These are phyloP conservation scores for Sugiyamaella lignohabitans DNA, from an alignment of 805 yeast species.

Conservation along the genomic window DNA sequence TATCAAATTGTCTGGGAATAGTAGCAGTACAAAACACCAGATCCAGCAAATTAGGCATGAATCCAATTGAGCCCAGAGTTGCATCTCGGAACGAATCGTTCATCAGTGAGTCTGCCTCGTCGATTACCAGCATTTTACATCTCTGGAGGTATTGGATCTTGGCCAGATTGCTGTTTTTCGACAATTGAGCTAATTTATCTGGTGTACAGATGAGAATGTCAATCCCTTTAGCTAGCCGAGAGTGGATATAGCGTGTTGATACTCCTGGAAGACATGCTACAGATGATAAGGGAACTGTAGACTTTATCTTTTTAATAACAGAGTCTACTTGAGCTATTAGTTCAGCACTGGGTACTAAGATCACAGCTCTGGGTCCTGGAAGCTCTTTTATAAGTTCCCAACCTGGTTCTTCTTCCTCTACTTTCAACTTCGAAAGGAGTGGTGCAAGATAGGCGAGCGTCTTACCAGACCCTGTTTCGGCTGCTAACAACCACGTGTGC, in stretches of 20 bases:
- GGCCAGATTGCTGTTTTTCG: conserved; percentile 27
- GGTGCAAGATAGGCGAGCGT: conserved; percentile 89
- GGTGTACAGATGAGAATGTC: conserved; percentile 88
- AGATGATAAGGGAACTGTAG: background rate
- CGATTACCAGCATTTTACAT: conserved; percentile 64
- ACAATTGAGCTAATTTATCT: conserved; percentile 47
- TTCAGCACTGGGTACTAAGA: conserved; percentile 88
- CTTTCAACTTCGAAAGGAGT: conserved; percentile 58
- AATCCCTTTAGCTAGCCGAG: conserved; percentile 37
- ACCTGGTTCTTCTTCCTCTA: conserved; percentile 37
- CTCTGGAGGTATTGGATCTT: conserved; percentile 29
- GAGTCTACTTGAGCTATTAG: conserved; percentile 71
- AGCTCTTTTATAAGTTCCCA: conserved; percentile 22
- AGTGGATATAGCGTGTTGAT: conserved; percentile 4
- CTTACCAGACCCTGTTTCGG: conserved; percentile 96
- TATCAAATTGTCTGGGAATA: conserved; percentile 70
- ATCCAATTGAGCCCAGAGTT: conserved; percentile 49
- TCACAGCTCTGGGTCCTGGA: conserved; percentile 46
- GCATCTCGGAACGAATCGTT: conserved; percentile 70
- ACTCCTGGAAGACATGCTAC: conserved; percentile 7
- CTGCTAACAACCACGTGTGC: conserved; percentile 74
- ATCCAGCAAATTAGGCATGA: conserved; percentile 50
- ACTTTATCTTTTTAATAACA: conserved; percentile 27
- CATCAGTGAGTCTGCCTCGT: conserved; percentile 91
- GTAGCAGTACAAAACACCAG: conserved; percentile 85